These are phyloP conservation scores for Fusarium chuoi DNA, from an alignment of 2,329 filamentous ascomycete species.

Conservation along the genomic window DNA sequence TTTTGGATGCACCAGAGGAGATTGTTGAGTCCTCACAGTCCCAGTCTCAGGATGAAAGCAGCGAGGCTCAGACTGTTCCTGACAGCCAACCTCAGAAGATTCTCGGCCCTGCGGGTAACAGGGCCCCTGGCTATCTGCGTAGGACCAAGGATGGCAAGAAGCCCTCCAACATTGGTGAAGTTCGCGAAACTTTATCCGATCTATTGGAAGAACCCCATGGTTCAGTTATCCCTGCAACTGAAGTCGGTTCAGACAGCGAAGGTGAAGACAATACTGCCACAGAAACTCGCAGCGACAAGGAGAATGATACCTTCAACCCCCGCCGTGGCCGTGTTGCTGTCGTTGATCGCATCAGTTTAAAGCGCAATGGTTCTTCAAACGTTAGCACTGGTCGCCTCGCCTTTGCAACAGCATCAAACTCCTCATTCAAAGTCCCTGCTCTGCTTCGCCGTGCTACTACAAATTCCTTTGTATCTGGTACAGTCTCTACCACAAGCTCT, in stretches of 20 bases:
- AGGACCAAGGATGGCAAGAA: slow-evolving; percentile 72
- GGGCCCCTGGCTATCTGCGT: slow-evolving; percentile 69
- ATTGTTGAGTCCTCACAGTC: slow-evolving; percentile 49
- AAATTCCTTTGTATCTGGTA: slow-evolving; percentile 62
- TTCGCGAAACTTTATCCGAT: slow-evolving; percentile 84
- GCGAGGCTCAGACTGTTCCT: slow-evolving; percentile 53
- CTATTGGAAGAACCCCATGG: slow-evolving; percentile 76
- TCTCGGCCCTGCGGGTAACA: slow-evolving; percentile 55
- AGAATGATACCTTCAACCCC: slow-evolving; percentile 57
- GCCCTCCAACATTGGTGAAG: slow-evolving; percentile 80
- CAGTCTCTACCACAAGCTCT: slow-evolving; percentile 47
- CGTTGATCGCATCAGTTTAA: slow-evolving; percentile 79
- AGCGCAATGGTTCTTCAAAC: slow-evolving; percentile 62
- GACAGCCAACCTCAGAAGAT: slow-evolving; percentile 62
- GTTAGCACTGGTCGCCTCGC: slow-evolving; percentile 59
- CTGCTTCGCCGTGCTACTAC: slow-evolving; percentile 80
- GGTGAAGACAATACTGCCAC: slow-evolving; percentile 49
- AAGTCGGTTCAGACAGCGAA: slow-evolving; percentile 52
- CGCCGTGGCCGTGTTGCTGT: slow-evolving; percentile 57
- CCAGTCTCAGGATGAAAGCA: slow-evolving; percentile 46
- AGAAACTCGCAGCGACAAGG: slow-evolving; percentile 56
- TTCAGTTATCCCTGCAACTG: slow-evolving; percentile 60
- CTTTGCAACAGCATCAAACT: slow-evolving; percentile 60
- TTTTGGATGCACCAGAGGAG: slow-evolving; percentile 65
- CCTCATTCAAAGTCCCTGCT: slow-evolving; percentile 73